A percentile compares a stretch with the other conserved stretches of the same genome.
phyloP scores from a whole-genome alignment of 441 rosid species.

The Jatropha podagrica region DNA sequence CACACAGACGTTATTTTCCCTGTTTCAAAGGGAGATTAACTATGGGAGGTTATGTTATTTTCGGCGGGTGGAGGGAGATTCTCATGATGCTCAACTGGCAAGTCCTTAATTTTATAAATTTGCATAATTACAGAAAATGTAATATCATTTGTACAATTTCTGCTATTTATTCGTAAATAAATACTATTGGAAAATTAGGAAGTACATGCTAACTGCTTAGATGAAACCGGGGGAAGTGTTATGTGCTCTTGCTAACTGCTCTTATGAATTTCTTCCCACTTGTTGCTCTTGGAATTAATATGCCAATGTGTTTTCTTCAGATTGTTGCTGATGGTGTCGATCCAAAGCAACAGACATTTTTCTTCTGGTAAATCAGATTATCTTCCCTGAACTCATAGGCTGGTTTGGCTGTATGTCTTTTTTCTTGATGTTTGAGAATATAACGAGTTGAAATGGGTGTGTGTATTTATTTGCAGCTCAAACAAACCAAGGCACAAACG shows the following conservation, averaged over 20 bases:
- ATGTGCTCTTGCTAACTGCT: conserved; percentile 2
- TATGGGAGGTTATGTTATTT: not conserved
- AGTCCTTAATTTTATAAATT: conserved; percentile 2
- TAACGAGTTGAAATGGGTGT: conserved; percentile 14
- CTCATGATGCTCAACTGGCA: not conserved
- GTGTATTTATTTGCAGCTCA: conserved; percentile 51
- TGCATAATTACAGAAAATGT: not conserved
- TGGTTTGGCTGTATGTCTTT: conserved; percentile 14
- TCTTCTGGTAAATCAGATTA: conserved; percentile 59
- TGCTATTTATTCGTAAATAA: not conserved
- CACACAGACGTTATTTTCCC: not conserved
- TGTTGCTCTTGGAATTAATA: conserved; percentile 20
- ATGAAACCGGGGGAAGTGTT: not conserved
- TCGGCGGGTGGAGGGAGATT: conserved; percentile 5
- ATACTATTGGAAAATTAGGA: not conserved
- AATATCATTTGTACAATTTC: not conserved
- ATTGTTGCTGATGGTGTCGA: conserved; percentile 72
- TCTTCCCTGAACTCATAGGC: conserved; percentile 16
- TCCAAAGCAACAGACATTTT: conserved; percentile 93
- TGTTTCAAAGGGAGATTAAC: not conserved
- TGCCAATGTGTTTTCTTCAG: conserved; percentile 42
- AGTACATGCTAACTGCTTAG: not conserved
- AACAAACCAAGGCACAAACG: conserved; percentile 66
- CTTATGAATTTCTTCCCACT: not conserved
- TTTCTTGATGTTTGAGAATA: conserved; percentile 13